A percentile compares a stretch with the other conserved stretches of the same genome.
These are phyloP conservation scores for Discostella stelligeroides DNA, from an alignment of 108 stramenopile genomes.

Conservation along the genomic window DNA sequence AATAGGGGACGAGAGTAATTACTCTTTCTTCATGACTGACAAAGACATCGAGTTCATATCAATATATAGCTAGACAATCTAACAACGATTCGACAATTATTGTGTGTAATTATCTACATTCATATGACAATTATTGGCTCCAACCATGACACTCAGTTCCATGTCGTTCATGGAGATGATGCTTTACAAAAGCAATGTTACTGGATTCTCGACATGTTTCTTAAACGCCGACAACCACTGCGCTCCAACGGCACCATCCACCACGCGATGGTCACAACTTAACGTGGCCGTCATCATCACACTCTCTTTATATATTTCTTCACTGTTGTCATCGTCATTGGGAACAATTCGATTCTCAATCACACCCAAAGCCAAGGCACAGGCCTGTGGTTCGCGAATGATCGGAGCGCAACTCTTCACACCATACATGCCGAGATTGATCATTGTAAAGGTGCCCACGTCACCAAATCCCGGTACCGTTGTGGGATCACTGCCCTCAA, in stretches of 20 bases:
- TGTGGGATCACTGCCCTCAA: slow-evolving; percentile 32
- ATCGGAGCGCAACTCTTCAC: slow-evolving; percentile 95
- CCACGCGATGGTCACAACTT: slow-evolving; percentile 97
- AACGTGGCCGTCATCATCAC: slow-evolving; percentile 95
- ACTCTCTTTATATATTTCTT: slow-evolving; percentile 81
- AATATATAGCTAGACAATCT: no score
- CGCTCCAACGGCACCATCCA: slow-evolving; percentile 98
- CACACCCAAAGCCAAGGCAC: slow-evolving; percentile 93
- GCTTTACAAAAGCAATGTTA: slow-evolving; percentile 52
- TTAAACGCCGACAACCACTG: slow-evolving; percentile 95
- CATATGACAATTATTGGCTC: no score
- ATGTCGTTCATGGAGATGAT: neutral
- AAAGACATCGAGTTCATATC: no score
- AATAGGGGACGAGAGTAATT: no score
- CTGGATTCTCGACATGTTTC: slow-evolving; percentile 90
- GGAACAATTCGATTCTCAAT: slow-evolving; percentile 92
- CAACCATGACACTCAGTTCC: no score
- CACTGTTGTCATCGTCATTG: slow-evolving; percentile 75
- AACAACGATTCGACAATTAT: slow-evolving; percentile 1
- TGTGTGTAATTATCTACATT: slow-evolving; percentile 3
- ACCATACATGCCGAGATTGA: slow-evolving; percentile 98
- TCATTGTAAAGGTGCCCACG: slow-evolving; percentile 87
- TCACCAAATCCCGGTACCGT: slow-evolving; percentile 49
- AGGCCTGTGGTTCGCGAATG: slow-evolving; percentile 96
- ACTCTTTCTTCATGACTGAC: no score